These are phyloP conservation scores for Fusarium secorum DNA, from an alignment of 2,329 filamentous ascomycete genomes.

Conservation along the genomic window DNA sequence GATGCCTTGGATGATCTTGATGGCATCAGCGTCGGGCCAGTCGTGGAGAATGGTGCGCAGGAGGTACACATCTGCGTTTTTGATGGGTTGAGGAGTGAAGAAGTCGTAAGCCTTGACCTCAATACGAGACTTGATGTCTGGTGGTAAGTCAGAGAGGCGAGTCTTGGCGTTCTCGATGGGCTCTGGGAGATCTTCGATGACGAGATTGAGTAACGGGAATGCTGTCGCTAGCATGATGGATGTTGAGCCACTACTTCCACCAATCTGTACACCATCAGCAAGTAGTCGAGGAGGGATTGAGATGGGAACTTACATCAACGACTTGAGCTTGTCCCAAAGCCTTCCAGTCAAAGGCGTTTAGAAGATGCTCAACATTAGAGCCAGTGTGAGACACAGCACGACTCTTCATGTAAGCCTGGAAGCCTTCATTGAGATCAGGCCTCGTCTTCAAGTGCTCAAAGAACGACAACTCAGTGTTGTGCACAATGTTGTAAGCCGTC, in stretches of 20 bases:
- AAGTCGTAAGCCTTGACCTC: conserved; percentile 44
- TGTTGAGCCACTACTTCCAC: conserved; percentile 16
- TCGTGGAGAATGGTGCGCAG: conserved; percentile 46
- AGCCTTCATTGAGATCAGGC: neutral
- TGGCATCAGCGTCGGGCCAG: conserved; percentile 47
- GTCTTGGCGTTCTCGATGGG: neutral
- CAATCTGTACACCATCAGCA: conserved; percentile 1
- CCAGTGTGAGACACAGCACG: conserved; percentile 26
- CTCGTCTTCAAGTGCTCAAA: conserved; percentile 44
- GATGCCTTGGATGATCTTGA: conserved; percentile 39
- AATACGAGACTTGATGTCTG: conserved; percentile 34
- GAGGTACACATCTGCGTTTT: conserved; percentile 44
- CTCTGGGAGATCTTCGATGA: conserved; percentile 47
- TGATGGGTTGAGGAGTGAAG: conserved; percentile 44
- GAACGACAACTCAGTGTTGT: conserved; percentile 39
- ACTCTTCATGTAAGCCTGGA: conserved; percentile 27
- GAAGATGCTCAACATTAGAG: conserved; percentile 22
- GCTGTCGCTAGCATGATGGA: conserved; percentile 37
- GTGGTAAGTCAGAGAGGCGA: conserved; percentile 28
- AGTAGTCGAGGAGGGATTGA: accelerated
- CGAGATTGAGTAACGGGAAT: conserved; percentile 46
- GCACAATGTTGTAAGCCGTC: conserved; percentile 45
- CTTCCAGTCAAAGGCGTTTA: conserved; percentile 20
- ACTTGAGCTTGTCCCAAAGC: conserved; percentile 1
- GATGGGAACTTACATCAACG: conserved; percentile 8